Base-by-base conservation (phyloP, 805 yeast genomes). In the Metschnikowia lochheadii region DNA sequence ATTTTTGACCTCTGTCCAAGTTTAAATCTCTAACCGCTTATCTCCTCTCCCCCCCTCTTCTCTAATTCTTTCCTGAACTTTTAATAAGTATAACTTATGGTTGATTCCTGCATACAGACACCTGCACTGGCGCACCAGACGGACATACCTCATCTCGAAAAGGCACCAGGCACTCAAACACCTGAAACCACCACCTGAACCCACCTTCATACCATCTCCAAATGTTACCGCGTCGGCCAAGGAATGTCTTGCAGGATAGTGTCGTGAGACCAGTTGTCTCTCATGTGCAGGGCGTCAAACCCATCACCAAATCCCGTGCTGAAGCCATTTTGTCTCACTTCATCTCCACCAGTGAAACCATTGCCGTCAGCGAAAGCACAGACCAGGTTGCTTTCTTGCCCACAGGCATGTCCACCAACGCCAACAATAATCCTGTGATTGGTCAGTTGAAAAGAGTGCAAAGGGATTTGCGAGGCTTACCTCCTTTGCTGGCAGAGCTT, bases 381-480 rank as follows among this genome's bases (percentile, higher is more conserved):
- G 60, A 68, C 14, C 56, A 49, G 26, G 49, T 50, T 18, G 56
- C 61, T 8, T 57, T 54, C 31, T 38, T 54, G 5, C 43, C 51
- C 15, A 65, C 68, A 1, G 75, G 76, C 0, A 61, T 72, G 53
- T 64, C 72, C 29, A 64, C 62, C 34, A 56, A 56, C 15, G 55
- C 65, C 5, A 71, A 73, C 2, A 64, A 60, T 53, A 62, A 68
- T 60, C 74, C 80, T 26, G 72, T 78, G 17, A 59, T 73, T 53
- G 74, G 87, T 51, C 96, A 87, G 70, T 72, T 88, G 59, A 78
- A 75, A 59, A 77, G 96, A 63, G 72, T 87, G 38, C 92, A 85
- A 63, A 78, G 96, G 68, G 89, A 85, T 55, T 78, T 87, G 56
- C 75, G 89, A 57, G 96, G 96, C 1, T 75, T 88, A 51, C 92